Evolutionary conservation across 2,329 filamentous ascomycete species (phyloP).

Genomic region (Chlorencoelia australis): DNA sequence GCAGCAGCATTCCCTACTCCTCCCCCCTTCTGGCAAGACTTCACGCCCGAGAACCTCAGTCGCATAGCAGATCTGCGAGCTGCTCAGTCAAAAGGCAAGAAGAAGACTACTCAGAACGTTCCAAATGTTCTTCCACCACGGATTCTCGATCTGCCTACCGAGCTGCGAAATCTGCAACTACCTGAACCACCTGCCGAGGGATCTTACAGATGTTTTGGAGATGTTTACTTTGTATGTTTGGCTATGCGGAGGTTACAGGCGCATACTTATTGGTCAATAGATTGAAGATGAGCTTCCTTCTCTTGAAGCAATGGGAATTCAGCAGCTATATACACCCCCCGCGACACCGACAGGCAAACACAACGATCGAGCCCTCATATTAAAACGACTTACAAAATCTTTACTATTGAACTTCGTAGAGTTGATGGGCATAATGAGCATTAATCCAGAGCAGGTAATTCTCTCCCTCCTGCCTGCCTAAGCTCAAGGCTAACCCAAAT

Average conservation of each 20-base stretch:
- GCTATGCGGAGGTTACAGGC: neutral
- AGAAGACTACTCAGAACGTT: slow-evolving; percentile 6
- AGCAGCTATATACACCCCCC: slow-evolving; percentile 49
- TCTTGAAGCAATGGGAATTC: slow-evolving; percentile 60
- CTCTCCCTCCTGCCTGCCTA: neutral
- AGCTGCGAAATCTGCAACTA: slow-evolving; percentile 70
- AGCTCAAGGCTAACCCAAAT: slow-evolving; percentile 10
- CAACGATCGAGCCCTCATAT: slow-evolving; percentile 54
- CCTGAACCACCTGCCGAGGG: slow-evolving; percentile 62
- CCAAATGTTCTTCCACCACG: slow-evolving; percentile 22
- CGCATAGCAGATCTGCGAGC: slow-evolving; percentile 41
- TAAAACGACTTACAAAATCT: slow-evolving; percentile 73
- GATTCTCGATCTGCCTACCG: slow-evolving; percentile 32
- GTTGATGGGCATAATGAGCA: slow-evolving; percentile 59
- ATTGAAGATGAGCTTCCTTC: slow-evolving; percentile 53
- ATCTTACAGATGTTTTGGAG: slow-evolving; percentile 67
- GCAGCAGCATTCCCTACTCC: slow-evolving; percentile 73
- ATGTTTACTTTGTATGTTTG: slow-evolving; percentile 44
- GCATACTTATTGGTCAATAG: slow-evolving; percentile 24
- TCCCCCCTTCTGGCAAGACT: slow-evolving; percentile 82
- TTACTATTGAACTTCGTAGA: slow-evolving; percentile 84
- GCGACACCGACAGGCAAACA: slow-evolving; percentile 34
- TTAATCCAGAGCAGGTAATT: slow-evolving; percentile 47
- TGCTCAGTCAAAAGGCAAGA: slow-evolving; percentile 13
- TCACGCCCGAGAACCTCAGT: slow-evolving; percentile 65